A percentile compares a stretch with the other conserved stretches of the same genome.
These are phyloP conservation scores for Wakefieldia striispora DNA, from an alignment of 768 basidiomycete genomes.

Conservation along the genomic window DNA sequence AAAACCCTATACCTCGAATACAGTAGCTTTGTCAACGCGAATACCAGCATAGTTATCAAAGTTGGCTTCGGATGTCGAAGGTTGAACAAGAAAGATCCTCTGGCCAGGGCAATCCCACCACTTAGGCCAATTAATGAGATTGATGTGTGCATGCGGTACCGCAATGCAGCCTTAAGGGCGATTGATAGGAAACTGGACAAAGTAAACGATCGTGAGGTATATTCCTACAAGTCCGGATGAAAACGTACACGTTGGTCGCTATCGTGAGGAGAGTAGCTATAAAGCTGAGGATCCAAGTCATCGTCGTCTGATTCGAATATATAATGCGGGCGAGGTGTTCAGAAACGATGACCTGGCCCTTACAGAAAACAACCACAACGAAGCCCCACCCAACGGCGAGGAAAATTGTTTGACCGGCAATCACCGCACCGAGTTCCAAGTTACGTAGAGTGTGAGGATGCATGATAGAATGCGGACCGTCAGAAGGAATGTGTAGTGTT, in stretches of 20 bases:
- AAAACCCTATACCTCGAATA: conserved; percentile 10
- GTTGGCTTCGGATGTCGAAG: background rate
- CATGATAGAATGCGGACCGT: too few species aligned
- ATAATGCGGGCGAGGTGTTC: too few species aligned
- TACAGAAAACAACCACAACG: too few species aligned
- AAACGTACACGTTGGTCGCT: background rate
- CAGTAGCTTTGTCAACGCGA: conserved; percentile 11
- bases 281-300: too few species aligned
- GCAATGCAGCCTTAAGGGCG: conserved; percentile 16
- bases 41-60: conserved; percentile 3
- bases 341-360: too few species aligned
- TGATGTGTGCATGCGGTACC: background rate
- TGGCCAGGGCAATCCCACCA: conserved; percentile 3
- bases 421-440: too few species aligned
- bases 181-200: conserved; percentile 3
- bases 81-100: background rate
- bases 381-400: too few species aligned
- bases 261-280: too few species aligned
- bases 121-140: conserved; percentile 11
- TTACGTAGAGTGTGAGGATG: too few species aligned
- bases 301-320: too few species aligned
- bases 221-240: background rate
- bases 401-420: too few species aligned
- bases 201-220: background rate
- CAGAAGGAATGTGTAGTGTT: too few species aligned